Percentiles rank a stretch among this genome's conserved stretches.
phyloP scores from a whole-genome alignment of 2,329 filamentous ascomycete genomes.

The Fusarium continuum region DNA sequence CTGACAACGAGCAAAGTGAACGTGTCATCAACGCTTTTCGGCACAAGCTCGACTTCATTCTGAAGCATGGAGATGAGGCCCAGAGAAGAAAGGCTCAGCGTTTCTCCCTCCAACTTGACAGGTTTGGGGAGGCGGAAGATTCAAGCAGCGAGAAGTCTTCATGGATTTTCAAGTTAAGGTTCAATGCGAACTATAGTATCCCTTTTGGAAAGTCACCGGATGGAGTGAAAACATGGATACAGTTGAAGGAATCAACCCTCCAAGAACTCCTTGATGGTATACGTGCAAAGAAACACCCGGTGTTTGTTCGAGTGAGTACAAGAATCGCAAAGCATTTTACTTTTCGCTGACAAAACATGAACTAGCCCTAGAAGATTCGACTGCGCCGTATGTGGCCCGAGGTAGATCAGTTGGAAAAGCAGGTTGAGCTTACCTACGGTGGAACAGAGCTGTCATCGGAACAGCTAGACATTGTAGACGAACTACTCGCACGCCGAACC shows the following conservation, averaged over 20 bases:
- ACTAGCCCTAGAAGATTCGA: conserved; percentile 39
- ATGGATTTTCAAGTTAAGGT: conserved; percentile 33
- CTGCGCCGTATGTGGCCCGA: conserved; percentile 34
- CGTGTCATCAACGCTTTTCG: conserved; percentile 4
- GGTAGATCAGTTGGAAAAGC: conserved; percentile 18
- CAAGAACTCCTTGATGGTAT: conserved; percentile 12
- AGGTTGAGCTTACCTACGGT: not conserved
- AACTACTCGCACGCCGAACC: conserved; percentile 22
- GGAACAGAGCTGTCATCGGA: conserved; percentile 20
- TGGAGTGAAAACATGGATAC: conserved; percentile 17
- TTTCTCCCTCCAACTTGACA: conserved; percentile 3
- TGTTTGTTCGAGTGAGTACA: conserved; percentile 37
- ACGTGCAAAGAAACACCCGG: conserved; percentile 17
- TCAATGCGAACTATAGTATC: conserved; percentile 9
- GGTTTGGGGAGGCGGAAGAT: not conserved
- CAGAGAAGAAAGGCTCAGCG: conserved; percentile 10
- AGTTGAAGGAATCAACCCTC: conserved; percentile 13
- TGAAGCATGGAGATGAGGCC: not conserved
- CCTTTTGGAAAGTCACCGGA: conserved; percentile 27
- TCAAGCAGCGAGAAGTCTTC: conserved; percentile 6
- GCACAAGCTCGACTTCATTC: conserved; percentile 9
- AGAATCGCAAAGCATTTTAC: not conserved
- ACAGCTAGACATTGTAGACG: conserved; percentile 35
- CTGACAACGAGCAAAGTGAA: conserved; percentile 9
- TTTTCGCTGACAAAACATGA: not conserved